Percentiles rank a stretch among this genome's conserved stretches.
These are phyloP conservation scores for Eucommia ulmoides DNA, from an alignment of 257 asterid genomes.

Conservation along the genomic window DNA sequence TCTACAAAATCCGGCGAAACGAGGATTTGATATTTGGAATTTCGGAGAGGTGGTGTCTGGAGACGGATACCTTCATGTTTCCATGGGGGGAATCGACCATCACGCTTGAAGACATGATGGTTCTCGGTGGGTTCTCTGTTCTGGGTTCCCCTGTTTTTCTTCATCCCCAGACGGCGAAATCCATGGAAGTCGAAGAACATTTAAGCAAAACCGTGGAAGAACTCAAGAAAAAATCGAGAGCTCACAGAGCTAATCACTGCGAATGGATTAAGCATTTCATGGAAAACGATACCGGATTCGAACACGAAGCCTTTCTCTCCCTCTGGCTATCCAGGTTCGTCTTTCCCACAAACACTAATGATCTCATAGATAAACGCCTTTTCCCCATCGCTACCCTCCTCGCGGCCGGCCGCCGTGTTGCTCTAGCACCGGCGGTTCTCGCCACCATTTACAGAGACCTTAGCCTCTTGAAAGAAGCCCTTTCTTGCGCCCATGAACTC, in stretches of 20 bases:
- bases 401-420: constrained; percentile 13
- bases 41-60: not conserved
- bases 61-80: not conserved
- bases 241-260: too few relatives aligned
- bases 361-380: not conserved
- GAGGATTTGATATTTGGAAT: not conserved
- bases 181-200: too few relatives aligned
- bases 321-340: constrained; percentile 24
- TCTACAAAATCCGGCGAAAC: not conserved
- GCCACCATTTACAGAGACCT: constrained; percentile 14
- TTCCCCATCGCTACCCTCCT: constrained; percentile 17
- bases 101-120: not conserved
- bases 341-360: constrained; percentile 1
- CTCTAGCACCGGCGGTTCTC: constrained; percentile 24
- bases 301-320: constrained; percentile 21
- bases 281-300: constrained; percentile 3
- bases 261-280: not conserved
- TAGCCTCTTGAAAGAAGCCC: constrained; percentile 8
- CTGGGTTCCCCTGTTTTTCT: not conserved
- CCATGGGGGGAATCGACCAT: not conserved
- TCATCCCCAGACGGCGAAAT: not conserved
- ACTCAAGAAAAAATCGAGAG: not conserved
- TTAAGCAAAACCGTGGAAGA: not conserved
- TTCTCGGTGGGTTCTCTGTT: not conserved
- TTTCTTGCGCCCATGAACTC: not conserved